phyloP scores from a whole-genome alignment of 2,329 filamentous ascomycete genomes.

The Ampelomyces quisqualis region DNA sequence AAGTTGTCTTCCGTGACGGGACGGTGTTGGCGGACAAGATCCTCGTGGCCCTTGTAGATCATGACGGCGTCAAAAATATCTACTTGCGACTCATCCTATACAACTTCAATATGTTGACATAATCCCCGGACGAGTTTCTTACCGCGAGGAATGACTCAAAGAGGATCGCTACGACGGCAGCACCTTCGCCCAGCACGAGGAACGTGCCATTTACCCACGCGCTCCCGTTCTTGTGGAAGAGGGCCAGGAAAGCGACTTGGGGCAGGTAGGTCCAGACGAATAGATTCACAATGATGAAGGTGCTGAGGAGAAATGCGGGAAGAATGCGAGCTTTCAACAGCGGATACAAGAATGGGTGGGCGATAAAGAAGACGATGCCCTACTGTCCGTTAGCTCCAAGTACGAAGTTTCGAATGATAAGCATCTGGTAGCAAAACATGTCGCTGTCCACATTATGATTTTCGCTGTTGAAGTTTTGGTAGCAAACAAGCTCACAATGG shows the following conservation, averaged over 20 bases:
- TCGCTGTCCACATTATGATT: too few relatives aligned
- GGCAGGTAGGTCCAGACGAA: slow-evolving; percentile 88
- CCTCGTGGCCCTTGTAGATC: slow-evolving; percentile 69
- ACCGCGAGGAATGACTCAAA: slow-evolving; percentile 55
- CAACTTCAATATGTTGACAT: slow-evolving; percentile 1
- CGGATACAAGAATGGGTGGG: slow-evolving; percentile 78
- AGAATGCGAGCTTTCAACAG: slow-evolving; percentile 76
- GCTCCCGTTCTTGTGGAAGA: slow-evolving; percentile 77
- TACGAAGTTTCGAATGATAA: not conserved
- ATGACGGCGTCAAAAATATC: slow-evolving; percentile 78
- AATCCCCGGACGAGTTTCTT: slow-evolving; percentile 1
- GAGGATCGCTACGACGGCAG: slow-evolving; percentile 60
- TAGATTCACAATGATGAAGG: slow-evolving; percentile 78
- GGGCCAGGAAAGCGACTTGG: slow-evolving; percentile 81
- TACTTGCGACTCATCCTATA: slow-evolving; percentile 67
- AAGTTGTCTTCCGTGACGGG: slow-evolving; percentile 66
- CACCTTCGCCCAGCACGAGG: slow-evolving; percentile 70
- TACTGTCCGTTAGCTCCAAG: slow-evolving; percentile 28
- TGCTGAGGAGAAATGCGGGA: slow-evolving; percentile 77
- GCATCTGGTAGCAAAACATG: too few relatives aligned
- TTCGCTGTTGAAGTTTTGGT: too few relatives aligned
- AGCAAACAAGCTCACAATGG: too few relatives aligned
- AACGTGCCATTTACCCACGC: slow-evolving; percentile 91
- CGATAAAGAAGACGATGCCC: slow-evolving; percentile 80
- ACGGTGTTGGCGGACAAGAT: slow-evolving; percentile 49